These are phyloP conservation scores for Gremmenia infestans DNA, from an alignment of 2,329 filamentous ascomycete species.

Conservation along the genomic window DNA sequence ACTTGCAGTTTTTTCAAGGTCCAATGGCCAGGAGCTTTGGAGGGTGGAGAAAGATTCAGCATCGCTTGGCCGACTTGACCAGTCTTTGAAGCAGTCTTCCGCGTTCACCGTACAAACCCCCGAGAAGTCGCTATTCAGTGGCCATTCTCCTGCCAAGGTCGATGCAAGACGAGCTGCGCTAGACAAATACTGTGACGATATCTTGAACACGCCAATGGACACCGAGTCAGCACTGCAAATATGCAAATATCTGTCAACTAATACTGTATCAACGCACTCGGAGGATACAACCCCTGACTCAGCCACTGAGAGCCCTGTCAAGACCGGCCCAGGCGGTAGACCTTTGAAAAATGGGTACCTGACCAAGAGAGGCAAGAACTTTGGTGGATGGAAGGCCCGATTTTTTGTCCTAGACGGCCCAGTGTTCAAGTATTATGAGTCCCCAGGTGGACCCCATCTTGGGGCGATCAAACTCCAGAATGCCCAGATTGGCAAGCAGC, in stretches of 20 bases:
- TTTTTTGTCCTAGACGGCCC: conserved; percentile 67
- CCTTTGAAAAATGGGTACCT: conserved; percentile 82
- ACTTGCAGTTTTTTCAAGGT: conserved; percentile 75
- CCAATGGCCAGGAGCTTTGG: conserved; percentile 77
- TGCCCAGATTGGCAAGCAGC: conserved; percentile 92
- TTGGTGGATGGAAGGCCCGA: conserved; percentile 93
- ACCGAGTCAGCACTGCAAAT: conserved; percentile 71
- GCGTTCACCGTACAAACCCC: conserved; percentile 72
- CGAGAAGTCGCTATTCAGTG: conserved; percentile 80
- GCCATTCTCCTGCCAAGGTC: conserved; percentile 88
- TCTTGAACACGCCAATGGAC: conserved; percentile 79
- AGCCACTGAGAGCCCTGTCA: conserved; percentile 36
- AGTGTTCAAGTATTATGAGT: conserved; percentile 84
- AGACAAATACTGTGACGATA: conserved; percentile 77
- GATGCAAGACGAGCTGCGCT: conserved; percentile 79
- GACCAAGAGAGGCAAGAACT: conserved; percentile 96
- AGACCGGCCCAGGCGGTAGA: conserved; percentile 56
- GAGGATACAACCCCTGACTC: conserved; percentile 48
- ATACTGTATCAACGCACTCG: conserved; percentile 56
- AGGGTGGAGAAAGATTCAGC: conserved; percentile 86
- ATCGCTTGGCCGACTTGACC: conserved; percentile 76
- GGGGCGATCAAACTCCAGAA: conserved; percentile 89
- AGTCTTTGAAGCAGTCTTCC: conserved; percentile 70
- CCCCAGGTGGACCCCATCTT: conserved; percentile 81
- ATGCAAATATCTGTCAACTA: conserved; percentile 78